These are phyloP conservation scores for Colletotrichum musicola DNA, from an alignment of 2,329 filamentous ascomycete genomes.

Conservation along the genomic window DNA sequence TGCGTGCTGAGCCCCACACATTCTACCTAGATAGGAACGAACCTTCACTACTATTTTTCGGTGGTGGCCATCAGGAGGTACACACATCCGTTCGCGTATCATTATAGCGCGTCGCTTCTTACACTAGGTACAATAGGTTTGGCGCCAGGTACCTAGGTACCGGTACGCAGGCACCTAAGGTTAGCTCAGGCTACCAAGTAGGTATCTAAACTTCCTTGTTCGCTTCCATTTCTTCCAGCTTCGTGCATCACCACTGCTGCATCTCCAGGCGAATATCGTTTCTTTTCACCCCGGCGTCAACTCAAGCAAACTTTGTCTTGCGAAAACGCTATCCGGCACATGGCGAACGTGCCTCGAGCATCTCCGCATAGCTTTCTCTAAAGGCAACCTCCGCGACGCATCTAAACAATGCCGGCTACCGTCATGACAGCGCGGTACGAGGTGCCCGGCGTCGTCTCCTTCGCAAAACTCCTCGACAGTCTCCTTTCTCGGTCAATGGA, in stretches of 20 bases:
- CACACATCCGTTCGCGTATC: no score
- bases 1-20: no score
- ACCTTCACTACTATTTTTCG: no score
- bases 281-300: background rate
- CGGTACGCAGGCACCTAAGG: no score
- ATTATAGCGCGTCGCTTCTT: no score
- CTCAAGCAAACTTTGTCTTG: no score
- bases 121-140: no score
- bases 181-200: no score
- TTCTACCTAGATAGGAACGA: no score
- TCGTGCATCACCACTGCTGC: no score
- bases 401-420: constrained; percentile 61
- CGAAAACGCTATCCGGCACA: background rate
- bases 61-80: no score
- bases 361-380: background rate
- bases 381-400: constrained; percentile 14
- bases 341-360: constrained; percentile 6
- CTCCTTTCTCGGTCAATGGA: constrained; percentile 70
- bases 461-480: constrained; percentile 65
- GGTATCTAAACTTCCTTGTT: background rate
- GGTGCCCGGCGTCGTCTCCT: constrained; percentile 65
- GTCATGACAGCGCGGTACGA: constrained; percentile 59
- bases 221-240: background rate
- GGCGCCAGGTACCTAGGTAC: no score
- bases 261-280: background rate